Base-by-base conservation (phyloP, 768 basidiomycete species). In the Mycena filopes region DNA sequence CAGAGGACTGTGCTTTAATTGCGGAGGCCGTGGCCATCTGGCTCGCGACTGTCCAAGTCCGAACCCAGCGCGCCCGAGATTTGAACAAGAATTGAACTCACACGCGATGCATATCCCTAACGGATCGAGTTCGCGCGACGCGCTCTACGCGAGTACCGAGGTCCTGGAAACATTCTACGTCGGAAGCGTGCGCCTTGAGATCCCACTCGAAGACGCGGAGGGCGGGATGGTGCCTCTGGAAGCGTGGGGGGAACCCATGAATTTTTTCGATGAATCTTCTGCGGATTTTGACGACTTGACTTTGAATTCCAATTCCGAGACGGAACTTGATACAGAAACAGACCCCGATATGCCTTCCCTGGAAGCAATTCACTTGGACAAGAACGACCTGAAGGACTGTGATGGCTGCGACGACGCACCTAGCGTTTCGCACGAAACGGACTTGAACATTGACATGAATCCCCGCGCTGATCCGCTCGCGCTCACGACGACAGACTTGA, bases 181-280 rank as follows among this genome's bases (percentile, higher is more conserved):
- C 1, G 55, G 55, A 18, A 57, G 55, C 23, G 29, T 47, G 9
- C 55, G 21, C 0, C 33, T 55, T 45, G 55, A 33, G 0, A 8
- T 33, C 11, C 33, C 16, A 40, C 18, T 48, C 56, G 47, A 48
- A 58, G 33, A 47, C 45, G 55, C 36, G 55, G 55, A 57, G 55
- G 55, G 55, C 55, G 55, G 25, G 55, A 43, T 57, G 46, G 46
- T 26, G 47, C 46, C 56, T 16, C 3, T 58, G 8, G 46, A 58
- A 49, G 10, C 48, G 10, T 20, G 12, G 36, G 10, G 9, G 31
- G 45, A 57, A 4, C 55, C 45, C 21, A 9, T 47, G 7, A 36
- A 48, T 36, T 38, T 47, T 58, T 59, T 59, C 38, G 47, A 59
- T 3, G 45, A 46, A 21, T 48, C 28, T 23, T 3, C 6, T 16